phyloP scores from a whole-genome alignment of 331 rosid genomes.

The Prunus yedoensis region DNA sequence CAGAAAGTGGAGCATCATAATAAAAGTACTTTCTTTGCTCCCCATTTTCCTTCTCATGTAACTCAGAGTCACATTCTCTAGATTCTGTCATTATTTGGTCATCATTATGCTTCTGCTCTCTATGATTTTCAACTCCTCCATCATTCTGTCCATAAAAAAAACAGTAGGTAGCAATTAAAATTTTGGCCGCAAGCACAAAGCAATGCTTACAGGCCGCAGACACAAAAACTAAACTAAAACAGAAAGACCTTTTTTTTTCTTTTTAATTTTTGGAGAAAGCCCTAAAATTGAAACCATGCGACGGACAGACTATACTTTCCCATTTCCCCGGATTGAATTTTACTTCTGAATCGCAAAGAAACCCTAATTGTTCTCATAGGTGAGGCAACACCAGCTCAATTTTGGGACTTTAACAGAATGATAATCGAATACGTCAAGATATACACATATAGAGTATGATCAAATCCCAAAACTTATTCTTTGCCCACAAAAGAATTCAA shows the following conservation, averaged over 20 bases:
- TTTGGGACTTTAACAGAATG: not conserved
- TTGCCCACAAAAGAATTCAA: no score
- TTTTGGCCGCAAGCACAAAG: not conserved
- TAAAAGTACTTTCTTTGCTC: slow-evolving; percentile 59
- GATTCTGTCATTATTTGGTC: slow-evolving; percentile 1
- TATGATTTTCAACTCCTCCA: slow-evolving; percentile 29
- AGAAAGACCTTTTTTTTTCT: not conserved
- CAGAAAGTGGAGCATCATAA: slow-evolving; percentile 67
- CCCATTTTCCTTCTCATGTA: slow-evolving; percentile 29
- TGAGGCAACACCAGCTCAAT: slow-evolving; percentile 7
- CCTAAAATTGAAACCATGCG: not conserved
- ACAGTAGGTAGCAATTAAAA: no score
- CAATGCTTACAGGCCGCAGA: not conserved
- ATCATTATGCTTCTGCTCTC: slow-evolving; percentile 15
- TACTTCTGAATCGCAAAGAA: not conserved
- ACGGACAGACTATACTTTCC: not conserved
- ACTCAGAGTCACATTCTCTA: slow-evolving; percentile 24
- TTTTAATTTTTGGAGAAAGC: not conserved
- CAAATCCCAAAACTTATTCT: not conserved
- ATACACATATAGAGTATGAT: not conserved
- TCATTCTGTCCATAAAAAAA: slow-evolving; percentile 39
- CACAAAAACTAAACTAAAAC: not conserved
- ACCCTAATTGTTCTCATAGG: not conserved
- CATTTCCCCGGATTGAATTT: not conserved
- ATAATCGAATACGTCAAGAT: not conserved